A percentile compares a stretch with the other conserved stretches of the same genome.
phyloP scores from a whole-genome alignment of 2,329 filamentous ascomycete species.

The Botrytis sinoallii region DNA sequence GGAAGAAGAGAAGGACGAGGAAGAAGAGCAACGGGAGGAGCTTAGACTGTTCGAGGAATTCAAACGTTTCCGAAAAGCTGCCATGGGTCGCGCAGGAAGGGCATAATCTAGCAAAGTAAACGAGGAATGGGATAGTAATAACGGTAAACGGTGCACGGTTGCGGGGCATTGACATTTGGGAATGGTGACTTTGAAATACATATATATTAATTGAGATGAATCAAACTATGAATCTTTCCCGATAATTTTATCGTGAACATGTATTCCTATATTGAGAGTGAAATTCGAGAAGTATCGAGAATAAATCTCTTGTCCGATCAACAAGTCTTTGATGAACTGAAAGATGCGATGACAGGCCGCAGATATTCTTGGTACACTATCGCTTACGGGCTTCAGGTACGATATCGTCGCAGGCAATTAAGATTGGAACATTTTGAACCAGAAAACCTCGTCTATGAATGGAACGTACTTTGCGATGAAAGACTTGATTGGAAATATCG shows the following conservation, averaged over 20 bases:
- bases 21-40: too few species aligned
- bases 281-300: conserved; percentile 15
- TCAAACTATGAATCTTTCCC: not conserved
- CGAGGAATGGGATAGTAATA: not conserved
- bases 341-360: conserved; percentile 15
- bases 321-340: conserved; percentile 18
- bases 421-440: conserved; percentile 20
- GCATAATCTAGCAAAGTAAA: not conserved
- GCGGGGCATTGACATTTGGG: not conserved
- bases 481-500: conserved; percentile 17
- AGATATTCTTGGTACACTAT: conserved; percentile 23
- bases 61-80: not conserved
- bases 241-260: not conserved
- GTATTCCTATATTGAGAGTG: conserved; percentile 8
- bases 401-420: conserved; percentile 7
- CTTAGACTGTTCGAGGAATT: not conserved
- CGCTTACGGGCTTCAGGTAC: not conserved
- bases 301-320: conserved; percentile 19
- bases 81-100: not conserved
- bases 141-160: not conserved
- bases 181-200: not conserved
- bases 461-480: conserved; percentile 24
- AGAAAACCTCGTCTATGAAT: conserved; percentile 23
- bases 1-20: not conserved
- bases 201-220: not conserved